A percentile compares a stretch with the other conserved stretches of the same genome.
phyloP scores from a whole-genome alignment of 805 yeast genomes.

The Starmerella tilneyi region DNA sequence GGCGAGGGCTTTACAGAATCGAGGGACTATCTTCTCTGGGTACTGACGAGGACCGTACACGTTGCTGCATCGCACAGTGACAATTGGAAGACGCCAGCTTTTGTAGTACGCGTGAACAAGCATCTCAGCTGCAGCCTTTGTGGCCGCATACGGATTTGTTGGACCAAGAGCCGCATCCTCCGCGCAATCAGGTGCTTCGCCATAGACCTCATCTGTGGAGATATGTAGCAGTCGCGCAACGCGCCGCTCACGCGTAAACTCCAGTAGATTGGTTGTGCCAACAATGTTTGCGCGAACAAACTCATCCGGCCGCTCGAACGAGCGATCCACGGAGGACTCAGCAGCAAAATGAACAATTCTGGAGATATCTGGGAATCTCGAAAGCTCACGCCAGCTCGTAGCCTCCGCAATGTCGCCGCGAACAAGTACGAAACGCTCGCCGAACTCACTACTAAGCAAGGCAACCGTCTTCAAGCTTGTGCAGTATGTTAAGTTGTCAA shows the following conservation, averaged over 20 bases:
- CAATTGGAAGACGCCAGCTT: conserved; percentile 37
- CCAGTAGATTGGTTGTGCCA: conserved; percentile 41
- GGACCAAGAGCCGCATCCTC: conserved; percentile 39
- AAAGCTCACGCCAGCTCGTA: neutral
- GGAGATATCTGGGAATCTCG: conserved; percentile 23
- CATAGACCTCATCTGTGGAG: conserved; percentile 54
- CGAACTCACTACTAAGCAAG: conserved; percentile 26
- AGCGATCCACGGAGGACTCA: conserved; percentile 45
- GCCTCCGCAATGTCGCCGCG: conserved; percentile 34
- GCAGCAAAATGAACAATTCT: conserved; percentile 46
- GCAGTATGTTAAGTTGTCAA: conserved; percentile 42
- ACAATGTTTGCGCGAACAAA: conserved; percentile 40
- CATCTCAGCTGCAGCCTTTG: conserved; percentile 46
- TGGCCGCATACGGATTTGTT: conserved; percentile 48
- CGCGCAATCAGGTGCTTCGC: conserved; percentile 33
- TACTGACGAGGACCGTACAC: conserved; percentile 46
- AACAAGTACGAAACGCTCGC: conserved; percentile 26
- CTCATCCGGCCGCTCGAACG: conserved; percentile 37
- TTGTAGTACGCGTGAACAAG: conserved; percentile 38
- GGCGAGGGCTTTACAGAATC: conserved; percentile 25
- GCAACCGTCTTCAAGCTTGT: conserved; percentile 31
- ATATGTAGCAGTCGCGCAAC: conserved; percentile 36
- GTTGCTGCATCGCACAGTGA: conserved; percentile 41
- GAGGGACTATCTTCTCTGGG: conserved; percentile 45
- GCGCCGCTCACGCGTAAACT: conserved; percentile 30